Percentiles rank a stretch among this genome's conserved stretches.
Conservation (phyloP, 192 early-diverging fungal species). For the Hyaloraphidium curvatum region DNA sequence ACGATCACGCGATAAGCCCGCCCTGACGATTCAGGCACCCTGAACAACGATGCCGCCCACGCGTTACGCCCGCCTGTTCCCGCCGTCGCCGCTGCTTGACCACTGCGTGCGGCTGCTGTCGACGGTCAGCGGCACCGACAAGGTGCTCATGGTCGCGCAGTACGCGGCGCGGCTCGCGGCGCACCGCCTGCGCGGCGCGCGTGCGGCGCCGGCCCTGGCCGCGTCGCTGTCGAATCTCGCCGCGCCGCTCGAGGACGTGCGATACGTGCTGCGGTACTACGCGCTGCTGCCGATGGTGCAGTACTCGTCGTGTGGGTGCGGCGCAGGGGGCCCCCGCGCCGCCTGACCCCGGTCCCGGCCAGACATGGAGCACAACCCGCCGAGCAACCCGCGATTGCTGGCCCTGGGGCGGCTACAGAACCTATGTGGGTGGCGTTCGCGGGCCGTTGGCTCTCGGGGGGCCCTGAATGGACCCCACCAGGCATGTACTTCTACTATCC, state of each 20-base stretch:
- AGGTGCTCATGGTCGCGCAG: conserved; percentile 2
- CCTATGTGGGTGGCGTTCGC: too few relatives aligned
- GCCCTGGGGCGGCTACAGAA: neutral
- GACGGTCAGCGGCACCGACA: neutral
- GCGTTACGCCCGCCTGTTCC: too few relatives aligned
- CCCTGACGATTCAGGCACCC: too few relatives aligned
- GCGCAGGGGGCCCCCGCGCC: too few relatives aligned
- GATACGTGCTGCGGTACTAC: conserved; percentile 1
- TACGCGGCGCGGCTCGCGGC: too few relatives aligned
- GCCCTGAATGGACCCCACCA: too few relatives aligned
- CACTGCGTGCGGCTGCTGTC: neutral
- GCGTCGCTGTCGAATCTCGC: neutral
- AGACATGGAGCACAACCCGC: too few relatives aligned
- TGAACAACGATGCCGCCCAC: too few relatives aligned
- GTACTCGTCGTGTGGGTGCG: conserved; percentile 1
- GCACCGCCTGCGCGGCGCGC: neutral
- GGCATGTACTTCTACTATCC: conserved; percentile 3
- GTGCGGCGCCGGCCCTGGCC: neutral
- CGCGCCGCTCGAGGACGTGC: neutral
- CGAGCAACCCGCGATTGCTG: neutral
- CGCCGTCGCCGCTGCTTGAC: too few relatives aligned
- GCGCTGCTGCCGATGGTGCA: conserved; percentile 1
- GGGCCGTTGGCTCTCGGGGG: too few relatives aligned
- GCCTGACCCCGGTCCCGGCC: too few relatives aligned
- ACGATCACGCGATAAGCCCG: too few relatives aligned